Conservation (phyloP, 2,329 filamentous ascomycete genomes). For the Knoxdaviesia proteae region DNA sequence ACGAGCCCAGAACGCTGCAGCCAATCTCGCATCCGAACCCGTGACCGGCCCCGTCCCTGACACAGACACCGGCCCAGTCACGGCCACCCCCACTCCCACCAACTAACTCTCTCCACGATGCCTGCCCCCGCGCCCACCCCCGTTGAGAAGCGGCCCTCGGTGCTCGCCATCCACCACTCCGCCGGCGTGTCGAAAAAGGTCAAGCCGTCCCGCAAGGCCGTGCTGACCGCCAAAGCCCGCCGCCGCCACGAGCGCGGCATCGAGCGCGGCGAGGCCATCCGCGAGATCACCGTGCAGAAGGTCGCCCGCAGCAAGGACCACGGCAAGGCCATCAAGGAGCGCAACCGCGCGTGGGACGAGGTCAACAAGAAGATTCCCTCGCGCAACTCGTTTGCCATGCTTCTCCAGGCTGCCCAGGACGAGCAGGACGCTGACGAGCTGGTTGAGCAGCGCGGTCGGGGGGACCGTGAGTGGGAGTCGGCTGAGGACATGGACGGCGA, state of each 20-base stretch:
- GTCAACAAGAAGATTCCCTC: slow-evolving; percentile 22
- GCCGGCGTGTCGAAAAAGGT: slow-evolving; percentile 49
- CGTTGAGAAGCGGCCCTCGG: slow-evolving; percentile 30
- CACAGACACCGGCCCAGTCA: too few species aligned
- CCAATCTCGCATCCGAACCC: too few species aligned
- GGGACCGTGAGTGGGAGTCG: too few species aligned
- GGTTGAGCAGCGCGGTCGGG: too few species aligned
- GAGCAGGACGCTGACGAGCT: too few species aligned
- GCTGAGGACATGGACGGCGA: background rate
- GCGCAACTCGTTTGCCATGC: too few species aligned
- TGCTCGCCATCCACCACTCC: slow-evolving; percentile 45
- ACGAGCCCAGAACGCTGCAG: too few species aligned
- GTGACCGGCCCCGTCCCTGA: too few species aligned
- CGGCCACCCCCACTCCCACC: too few species aligned
- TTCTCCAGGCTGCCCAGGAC: too few species aligned
- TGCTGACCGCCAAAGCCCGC: slow-evolving; percentile 31
- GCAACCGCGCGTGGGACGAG: slow-evolving; percentile 36
- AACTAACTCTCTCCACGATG: slow-evolving; percentile 2
- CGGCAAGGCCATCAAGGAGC: slow-evolving; percentile 22
- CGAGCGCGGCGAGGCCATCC: slow-evolving; percentile 37
- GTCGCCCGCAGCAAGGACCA: slow-evolving; percentile 31
- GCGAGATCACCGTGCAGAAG: slow-evolving; percentile 36
- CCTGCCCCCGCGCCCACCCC: slow-evolving; percentile 3
- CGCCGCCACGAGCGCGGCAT: slow-evolving; percentile 34
- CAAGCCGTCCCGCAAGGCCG: slow-evolving; percentile 32